These are phyloP conservation scores for Leccinum boreale DNA, from an alignment of 768 basidiomycete genomes.

Conservation along the genomic window DNA sequence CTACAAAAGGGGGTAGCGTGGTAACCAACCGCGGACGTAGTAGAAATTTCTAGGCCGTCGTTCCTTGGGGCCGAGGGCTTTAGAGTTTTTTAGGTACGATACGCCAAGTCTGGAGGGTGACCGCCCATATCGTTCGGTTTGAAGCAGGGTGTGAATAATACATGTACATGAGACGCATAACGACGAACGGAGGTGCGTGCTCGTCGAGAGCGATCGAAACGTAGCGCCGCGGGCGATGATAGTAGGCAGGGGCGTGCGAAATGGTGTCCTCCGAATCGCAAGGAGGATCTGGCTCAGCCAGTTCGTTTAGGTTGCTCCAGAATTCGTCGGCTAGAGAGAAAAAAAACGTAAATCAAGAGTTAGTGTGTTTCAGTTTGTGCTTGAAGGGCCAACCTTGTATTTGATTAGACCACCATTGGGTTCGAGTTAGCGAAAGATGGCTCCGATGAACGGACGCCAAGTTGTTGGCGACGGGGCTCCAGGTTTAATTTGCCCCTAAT, in stretches of 20 bases:
- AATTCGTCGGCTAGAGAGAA: neutral
- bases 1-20: conserved; percentile 24
- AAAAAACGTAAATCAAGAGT: conserved; percentile 24
- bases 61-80: conserved; percentile 31
- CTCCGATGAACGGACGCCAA: conserved; percentile 2
- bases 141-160: conserved; percentile 8
- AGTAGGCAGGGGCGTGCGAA: neutral
- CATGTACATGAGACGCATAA: neutral
- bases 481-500: conserved; percentile 1
- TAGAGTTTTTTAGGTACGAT: conserved; percentile 5
- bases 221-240: neutral
- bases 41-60: neutral
- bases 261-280: neutral
- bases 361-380: conserved; percentile 8
- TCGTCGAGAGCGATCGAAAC: neutral
- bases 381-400: neutral
- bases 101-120: neutral
- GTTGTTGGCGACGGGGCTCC: conserved; percentile 5
- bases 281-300: conserved; percentile 5
- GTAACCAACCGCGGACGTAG: conserved; percentile 18
- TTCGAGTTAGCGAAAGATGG: neutral
- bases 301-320: neutral
- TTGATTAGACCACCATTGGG: neutral
- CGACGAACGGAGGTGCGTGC: neutral
- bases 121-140: neutral